These are phyloP conservation scores for Fusarium sororula DNA, from an alignment of 2,329 filamentous ascomycete genomes.

Conservation along the genomic window DNA sequence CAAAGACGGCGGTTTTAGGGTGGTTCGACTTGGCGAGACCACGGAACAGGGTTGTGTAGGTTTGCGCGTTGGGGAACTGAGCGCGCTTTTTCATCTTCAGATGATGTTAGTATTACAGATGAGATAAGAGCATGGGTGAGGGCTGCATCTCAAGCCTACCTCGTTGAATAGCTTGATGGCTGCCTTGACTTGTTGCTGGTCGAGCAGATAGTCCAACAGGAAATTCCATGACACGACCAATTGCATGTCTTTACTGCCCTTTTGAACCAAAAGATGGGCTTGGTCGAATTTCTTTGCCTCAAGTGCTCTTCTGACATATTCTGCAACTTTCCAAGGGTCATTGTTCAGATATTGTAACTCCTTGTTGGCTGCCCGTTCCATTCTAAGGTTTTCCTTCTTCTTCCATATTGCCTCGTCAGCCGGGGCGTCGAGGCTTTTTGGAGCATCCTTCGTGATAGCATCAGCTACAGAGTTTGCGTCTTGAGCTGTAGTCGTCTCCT, in stretches of 20 bases:
- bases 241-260: slow-evolving; percentile 71
- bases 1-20: slow-evolving; percentile 66
- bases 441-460: slow-evolving; percentile 32
- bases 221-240: slow-evolving; percentile 89
- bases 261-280: slow-evolving; percentile 73
- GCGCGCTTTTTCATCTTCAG: slow-evolving; percentile 91
- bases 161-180: slow-evolving; percentile 92
- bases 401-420: slow-evolving; percentile 17
- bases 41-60: slow-evolving; percentile 84
- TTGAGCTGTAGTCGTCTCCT: slow-evolving; percentile 6
- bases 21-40: slow-evolving; percentile 73
- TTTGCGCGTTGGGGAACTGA: slow-evolving; percentile 81
- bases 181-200: slow-evolving; percentile 64
- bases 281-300: slow-evolving; percentile 68
- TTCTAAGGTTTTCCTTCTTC: slow-evolving; percentile 39
- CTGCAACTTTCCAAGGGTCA: slow-evolving; percentile 72
- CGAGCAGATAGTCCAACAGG: slow-evolving; percentile 76
- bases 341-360: slow-evolving; percentile 74
- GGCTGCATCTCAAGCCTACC: slow-evolving; percentile 53
- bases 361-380: slow-evolving; percentile 55
- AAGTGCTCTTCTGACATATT: slow-evolving; percentile 71
- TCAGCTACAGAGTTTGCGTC: neutral
- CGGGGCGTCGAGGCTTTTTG: slow-evolving; percentile 30
- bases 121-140: neutral
- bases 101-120: slow-evolving; percentile 23